Base-by-base conservation (phyloP, 2,329 filamentous ascomycete genomes). In the Drechmeria coniospora region DNA sequence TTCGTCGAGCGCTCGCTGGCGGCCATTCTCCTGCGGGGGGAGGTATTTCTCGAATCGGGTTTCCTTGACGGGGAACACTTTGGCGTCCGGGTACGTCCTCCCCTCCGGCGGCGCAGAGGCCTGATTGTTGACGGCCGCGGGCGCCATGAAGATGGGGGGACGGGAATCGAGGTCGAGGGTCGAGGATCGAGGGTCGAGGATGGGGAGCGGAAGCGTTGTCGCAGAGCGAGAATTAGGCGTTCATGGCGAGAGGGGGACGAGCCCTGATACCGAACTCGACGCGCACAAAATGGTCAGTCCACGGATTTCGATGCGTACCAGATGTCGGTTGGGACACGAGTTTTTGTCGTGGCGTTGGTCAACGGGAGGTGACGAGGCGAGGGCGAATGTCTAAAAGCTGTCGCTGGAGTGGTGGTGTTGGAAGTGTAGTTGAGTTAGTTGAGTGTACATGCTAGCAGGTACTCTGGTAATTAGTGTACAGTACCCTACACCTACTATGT, bases 21-120 rank as follows among this genome's bases (percentile, higher is more conserved):
- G 84, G 26, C 79, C 81, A 43, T 87, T 76, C 7, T 63, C 57
- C 42, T 69, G 60, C 2, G 64, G 54, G 17, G 61, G 52, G 21
- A 67, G 54, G 30, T 55, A 63, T 34, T 63, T 63, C 35, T 74
- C 68, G 43, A 75, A 76, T 36, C 58, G 63, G 32, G 61, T 64
- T 45, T 78, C 74, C 43, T 67, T 68, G 32, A 73, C 65, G n/a
- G 62, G 59, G 38, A 70, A 72, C 29, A 77, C 61, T 23, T 60
- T 61, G 34, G 69, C 56, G 20, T 68, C 56, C 30, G 68, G 61
- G 36, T 63, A 67, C 32, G 46, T 57, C 46, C 54, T 51, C 45
- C 47, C 47, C 46, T 48, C 42, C 31, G 45, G 49, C 32, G 45
- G 36, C 41, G 42, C 44, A 35, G 48, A 42, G 36, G 45, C 47